A percentile compares a stretch with the other conserved stretches of the same genome.
These are phyloP conservation scores for Lactifluus echinatus DNA, from an alignment of 768 basidiomycete genomes.

Conservation along the genomic window DNA sequence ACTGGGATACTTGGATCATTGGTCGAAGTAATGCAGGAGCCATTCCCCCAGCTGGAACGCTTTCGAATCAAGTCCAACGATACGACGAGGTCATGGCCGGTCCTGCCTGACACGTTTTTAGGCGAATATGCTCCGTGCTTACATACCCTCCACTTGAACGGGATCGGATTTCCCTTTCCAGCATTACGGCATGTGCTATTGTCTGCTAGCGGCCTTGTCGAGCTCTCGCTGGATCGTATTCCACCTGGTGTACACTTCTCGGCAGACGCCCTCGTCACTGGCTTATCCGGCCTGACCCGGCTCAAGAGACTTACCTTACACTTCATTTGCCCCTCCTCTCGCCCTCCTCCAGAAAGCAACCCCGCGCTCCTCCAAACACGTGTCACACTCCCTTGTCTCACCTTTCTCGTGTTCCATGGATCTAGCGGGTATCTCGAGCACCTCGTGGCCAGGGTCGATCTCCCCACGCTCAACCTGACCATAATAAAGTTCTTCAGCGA, in stretches of 20 bases:
- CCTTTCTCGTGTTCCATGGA: neutral
- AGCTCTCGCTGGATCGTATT: neutral
- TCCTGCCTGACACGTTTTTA: neutral
- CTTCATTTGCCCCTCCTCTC: neutral
- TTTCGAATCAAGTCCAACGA: neutral
- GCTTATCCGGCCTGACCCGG: neutral
- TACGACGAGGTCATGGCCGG: neutral
- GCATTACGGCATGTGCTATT: neutral
- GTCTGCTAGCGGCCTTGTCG: neutral
- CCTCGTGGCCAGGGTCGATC: neutral
- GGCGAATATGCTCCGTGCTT: neutral
- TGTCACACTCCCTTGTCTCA: neutral
- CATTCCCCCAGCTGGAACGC: neutral
- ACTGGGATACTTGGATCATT: neutral
- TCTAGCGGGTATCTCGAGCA: constrained; percentile 1
- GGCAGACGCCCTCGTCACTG: neutral
- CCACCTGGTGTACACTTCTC: neutral
- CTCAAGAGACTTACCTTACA: neutral
- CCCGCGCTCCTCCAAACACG: neutral
- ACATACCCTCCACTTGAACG: neutral
- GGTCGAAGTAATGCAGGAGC: neutral
- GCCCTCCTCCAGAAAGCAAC: neutral
- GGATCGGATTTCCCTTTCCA: neutral
- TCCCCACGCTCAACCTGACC: neutral
- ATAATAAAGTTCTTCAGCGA: neutral